Evolutionary conservation across 2,329 filamentous ascomycete genomes (phyloP).

Genomic region (Balansia obtecta): DNA sequence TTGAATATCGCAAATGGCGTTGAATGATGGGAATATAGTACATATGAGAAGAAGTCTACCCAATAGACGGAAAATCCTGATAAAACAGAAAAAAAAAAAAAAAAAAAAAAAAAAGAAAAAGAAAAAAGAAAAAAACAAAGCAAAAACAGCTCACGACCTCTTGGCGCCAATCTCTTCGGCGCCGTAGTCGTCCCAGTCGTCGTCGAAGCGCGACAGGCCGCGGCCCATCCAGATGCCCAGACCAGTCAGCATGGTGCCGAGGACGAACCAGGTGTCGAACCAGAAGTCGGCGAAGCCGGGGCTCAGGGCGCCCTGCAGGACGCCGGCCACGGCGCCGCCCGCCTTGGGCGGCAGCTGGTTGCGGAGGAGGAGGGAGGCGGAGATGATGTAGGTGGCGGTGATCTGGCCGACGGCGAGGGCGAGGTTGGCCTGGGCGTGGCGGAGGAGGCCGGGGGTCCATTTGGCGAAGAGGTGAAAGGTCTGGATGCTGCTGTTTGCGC

Average conservation of each 20-base stretch:
- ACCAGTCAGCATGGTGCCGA: conserved; percentile 52
- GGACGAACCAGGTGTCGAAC: conserved; percentile 81
- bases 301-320: conserved; percentile 61
- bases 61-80: background rate
- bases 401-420: conserved; percentile 72
- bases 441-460: conserved; percentile 58
- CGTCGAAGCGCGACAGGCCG: conserved; percentile 38
- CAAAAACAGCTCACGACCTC: conserved; percentile 29
- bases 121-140: too few relatives aligned
- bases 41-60: background rate
- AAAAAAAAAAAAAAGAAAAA: too few relatives aligned
- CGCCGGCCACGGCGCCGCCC: conserved; percentile 64
- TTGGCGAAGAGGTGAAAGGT: conserved; percentile 72
- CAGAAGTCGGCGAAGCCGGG: conserved; percentile 52
- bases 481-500: conserved; percentile 72
- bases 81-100: too few relatives aligned
- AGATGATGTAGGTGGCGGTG: conserved; percentile 75
- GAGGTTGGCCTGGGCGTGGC: conserved; percentile 64
- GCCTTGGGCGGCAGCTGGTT: conserved; percentile 70
- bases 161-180: conserved; percentile 63
- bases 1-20: too few relatives aligned
- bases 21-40: too few relatives aligned
- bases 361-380: conserved; percentile 61
- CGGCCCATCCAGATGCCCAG: conserved; percentile 62
- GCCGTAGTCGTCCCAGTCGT: conserved; percentile 48